Base-by-base conservation (phyloP, 495 filamentous ascomycete species). In the Hapsidospora chrysogenum region DNA sequence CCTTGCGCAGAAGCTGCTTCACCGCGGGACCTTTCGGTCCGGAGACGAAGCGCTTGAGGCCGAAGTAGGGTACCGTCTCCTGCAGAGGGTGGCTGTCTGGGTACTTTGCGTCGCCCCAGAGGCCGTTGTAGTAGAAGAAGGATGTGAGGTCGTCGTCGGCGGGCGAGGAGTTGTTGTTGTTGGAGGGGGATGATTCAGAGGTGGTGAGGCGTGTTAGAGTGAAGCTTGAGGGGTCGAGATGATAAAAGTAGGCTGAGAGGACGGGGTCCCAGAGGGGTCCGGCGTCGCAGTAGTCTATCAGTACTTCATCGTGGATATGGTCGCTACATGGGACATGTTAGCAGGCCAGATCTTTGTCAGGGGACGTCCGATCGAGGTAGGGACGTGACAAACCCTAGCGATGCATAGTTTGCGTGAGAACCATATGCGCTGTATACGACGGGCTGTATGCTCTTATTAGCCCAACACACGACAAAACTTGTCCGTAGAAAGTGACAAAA, bases 381-480 rank as follows among this genome's bases (percentile, higher is more conserved):
- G n/a, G n/a, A n/a, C 17, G n/a, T 11, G 21, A 37, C 35, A 14
- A 20, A 37, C 35, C 35, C 35, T 17, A 26, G 18, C 17, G 35
- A 30, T 10, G 29, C 35, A 18, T 37, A 37, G 28, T 37, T 37
- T 10, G 35, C 35, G 19, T 37, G 35, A 6, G 35, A 37, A 4
- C 35, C 35, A 29, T 37, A 37, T 31, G 35, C 35, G 35, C 35
- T 37, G 25, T 28, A 37, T 17, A 37, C 35, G 13, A 37, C 15
- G 20, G 35, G 35, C 35, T 37, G 20, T 10, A n/a, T n/a, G n/a
- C n/a, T n/a, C n/a, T n/a, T n/a, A n/a, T n/a, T n/a, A n/a, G n/a
- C n/a, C 10, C 27, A 19, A 11, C 33, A 17, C 15, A 30, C 20
- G 17, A 19, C 21, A 17, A 27, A 28, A 17, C 19, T 29, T 36